Evolutionary conservation across 768 basidiomycete species (phyloP), one percentile per base, ranked within the genome.

Genomic region (Amanita thiersii): DNA sequence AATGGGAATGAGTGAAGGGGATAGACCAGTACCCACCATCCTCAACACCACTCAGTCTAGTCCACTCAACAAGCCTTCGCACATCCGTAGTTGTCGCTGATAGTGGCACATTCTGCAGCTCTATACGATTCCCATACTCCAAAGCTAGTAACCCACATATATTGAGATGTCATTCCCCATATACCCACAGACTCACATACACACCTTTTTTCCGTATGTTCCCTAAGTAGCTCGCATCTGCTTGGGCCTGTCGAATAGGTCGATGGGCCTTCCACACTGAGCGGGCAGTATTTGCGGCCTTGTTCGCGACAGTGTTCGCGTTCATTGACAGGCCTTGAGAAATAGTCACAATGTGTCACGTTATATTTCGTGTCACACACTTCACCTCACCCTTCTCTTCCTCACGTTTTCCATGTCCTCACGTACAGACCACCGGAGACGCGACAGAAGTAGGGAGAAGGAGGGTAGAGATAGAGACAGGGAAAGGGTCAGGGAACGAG

Each of bases 381-480:
- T 26, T 34, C 23, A 29, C 32, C 33, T 37, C 29, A 48, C 34
- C 9, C 23, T 17, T 26, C 21, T 36, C 14, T 14, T 45, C 40
- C 14, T 4, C 20, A 18, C 26, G 11, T n/a, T 25, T 24, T 36
- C 43, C 48, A 79, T 83, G 79, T 75, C 79, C 48, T 77, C 75
- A 42, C 74, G 75, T 48, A 43, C 60, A 32, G 75, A 77, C 47
- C 58, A 70, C 50, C 68, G 75, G 54, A 62, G 72, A 56, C 72
- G 75, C 46, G 80, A 82, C 52, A 60, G 78, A 50, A 79, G 79
- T 53, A 76, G 79, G 75, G 80, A 82, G 46, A 68, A 68, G 43
- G 71, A 75, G 19, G 74, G 76, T 45, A 63, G 67, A 36, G 65
- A 64, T 35, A 59, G 69, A 25, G 60, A 62, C 40, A 62, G 63